Evolutionary conservation across 83 land plant genomes (phyloP).

Genomic region (Picea engelmannii): DNA sequence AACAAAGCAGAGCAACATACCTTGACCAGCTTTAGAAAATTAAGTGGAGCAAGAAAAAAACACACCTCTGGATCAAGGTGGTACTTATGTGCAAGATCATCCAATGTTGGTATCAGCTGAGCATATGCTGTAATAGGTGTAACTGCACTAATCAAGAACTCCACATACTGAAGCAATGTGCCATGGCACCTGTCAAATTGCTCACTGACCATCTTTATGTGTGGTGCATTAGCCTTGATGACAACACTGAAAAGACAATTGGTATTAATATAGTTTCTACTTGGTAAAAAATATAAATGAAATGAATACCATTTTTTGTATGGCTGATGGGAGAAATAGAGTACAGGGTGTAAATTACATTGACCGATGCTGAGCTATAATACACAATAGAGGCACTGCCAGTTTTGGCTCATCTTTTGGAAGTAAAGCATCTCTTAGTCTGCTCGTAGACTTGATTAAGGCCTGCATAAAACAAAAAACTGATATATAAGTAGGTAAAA

Average conservation of each 20-base stretch:
- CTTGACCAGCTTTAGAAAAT: neutral
- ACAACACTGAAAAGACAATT: slow-evolving; percentile 72
- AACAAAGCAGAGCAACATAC: neutral
- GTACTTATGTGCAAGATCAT: slow-evolving; percentile 82
- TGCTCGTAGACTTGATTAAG: slow-evolving; percentile 84
- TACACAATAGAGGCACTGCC: slow-evolving; percentile 88
- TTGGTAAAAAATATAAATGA: slow-evolving; percentile 6
- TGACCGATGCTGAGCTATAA: slow-evolving; percentile 96
- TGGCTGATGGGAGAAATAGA: neutral
- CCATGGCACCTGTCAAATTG: slow-evolving; percentile 99
- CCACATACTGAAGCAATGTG: slow-evolving; percentile 94
- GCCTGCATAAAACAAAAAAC: slow-evolving; percentile 38
- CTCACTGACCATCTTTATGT: slow-evolving; percentile 98
- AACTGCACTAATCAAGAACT: slow-evolving; percentile 86
- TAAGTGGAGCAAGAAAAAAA: neutral
- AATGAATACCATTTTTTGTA: neutral
- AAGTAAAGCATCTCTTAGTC: slow-evolving; percentile 87
- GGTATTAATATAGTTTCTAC: neutral
- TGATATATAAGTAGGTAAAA: neutral
- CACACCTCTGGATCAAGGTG: slow-evolving; percentile 97
- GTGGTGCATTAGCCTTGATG: slow-evolving; percentile 80
- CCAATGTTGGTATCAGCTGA: slow-evolving; percentile 81
- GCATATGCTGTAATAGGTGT: slow-evolving; percentile 81
- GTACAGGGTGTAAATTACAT: slow-evolving; percentile 49
- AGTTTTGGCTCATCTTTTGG: slow-evolving; percentile 96